A percentile compares a stretch with the other conserved stretches of the same genome.
Evolutionary conservation across 1,139 yeast species (phyloP).

Genomic region (Candida freyschussii): DNA sequence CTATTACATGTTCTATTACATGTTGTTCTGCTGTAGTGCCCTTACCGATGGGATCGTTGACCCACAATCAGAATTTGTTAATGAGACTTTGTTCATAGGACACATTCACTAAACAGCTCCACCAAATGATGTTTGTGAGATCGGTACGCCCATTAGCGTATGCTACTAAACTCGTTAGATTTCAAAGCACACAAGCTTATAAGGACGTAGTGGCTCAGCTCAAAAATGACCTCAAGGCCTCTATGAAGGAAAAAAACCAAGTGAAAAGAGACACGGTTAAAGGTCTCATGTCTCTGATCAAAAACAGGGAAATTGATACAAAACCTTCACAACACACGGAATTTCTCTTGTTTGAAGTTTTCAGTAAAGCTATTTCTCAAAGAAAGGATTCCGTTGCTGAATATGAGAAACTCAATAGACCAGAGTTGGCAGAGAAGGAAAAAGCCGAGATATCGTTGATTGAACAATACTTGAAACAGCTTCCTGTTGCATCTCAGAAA

Average conservation of each 20-base stretch:
- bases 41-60: too few species aligned
- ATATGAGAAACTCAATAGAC: constrained; percentile 44
- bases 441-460: constrained; percentile 44
- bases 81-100: too few species aligned
- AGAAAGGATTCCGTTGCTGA: constrained; percentile 51
- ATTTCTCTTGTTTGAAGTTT: constrained; percentile 42
- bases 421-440: constrained; percentile 56
- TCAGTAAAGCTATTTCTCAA: constrained; percentile 47
- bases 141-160: constrained; percentile 1
- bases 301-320: constrained; percentile 54
- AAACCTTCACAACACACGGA: constrained; percentile 44
- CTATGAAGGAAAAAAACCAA: constrained; percentile 44
- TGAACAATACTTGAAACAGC: constrained; percentile 34
- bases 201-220: constrained; percentile 32
- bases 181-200: constrained; percentile 24
- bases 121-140: constrained; percentile 6
- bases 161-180: constrained; percentile 24
- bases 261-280: constrained; percentile 50
- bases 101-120: too few species aligned
- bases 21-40: too few species aligned
- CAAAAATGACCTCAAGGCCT: constrained; percentile 44
- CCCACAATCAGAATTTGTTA: too few species aligned
- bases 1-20: too few species aligned
- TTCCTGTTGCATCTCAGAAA: constrained; percentile 49
- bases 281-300: constrained; percentile 50